Evolutionary conservation across 495 filamentous ascomycete species (phyloP).

Genomic region (Penicillium angulare): DNA sequence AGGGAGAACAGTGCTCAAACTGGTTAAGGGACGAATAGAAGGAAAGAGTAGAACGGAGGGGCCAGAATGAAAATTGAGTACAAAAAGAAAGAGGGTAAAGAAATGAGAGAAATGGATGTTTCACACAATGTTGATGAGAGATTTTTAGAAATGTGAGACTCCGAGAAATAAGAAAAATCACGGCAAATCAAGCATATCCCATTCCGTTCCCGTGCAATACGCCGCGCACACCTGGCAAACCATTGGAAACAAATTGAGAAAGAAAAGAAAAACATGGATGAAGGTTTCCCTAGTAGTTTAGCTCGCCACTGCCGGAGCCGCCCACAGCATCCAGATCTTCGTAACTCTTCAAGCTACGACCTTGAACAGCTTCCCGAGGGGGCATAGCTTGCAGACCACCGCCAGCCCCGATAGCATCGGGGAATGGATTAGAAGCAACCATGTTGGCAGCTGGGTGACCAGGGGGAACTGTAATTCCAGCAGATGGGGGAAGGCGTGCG

Average conservation of each 20-base stretch:
- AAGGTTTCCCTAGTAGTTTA: constrained; percentile 53
- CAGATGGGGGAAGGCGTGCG: constrained; percentile 34
- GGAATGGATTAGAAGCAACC: constrained; percentile 46
- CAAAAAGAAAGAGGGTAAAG: not conserved
- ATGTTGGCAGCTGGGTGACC: constrained; percentile 44
- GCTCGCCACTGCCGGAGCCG: constrained; percentile 52
- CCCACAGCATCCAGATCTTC: constrained; percentile 87
- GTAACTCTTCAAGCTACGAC: constrained; percentile 90
- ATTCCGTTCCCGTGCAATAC: not conserved
- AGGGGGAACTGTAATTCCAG: constrained; percentile 36
- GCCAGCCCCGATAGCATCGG: constrained; percentile 48
- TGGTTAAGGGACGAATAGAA: not conserved
- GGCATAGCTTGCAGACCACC: constrained; percentile 68
- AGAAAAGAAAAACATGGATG: constrained; percentile 1
- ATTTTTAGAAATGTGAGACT: not conserved
- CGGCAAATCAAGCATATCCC: not conserved
- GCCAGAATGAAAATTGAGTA: no score
- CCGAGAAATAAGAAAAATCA: not conserved
- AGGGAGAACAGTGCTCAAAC: not conserved
- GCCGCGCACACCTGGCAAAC: constrained; percentile 1
- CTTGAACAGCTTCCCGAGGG: constrained; percentile 82
- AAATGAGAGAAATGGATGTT: not conserved
- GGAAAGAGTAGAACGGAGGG: not conserved
- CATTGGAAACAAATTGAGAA: not conserved
- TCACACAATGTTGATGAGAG: no score